Conservation (phyloP, 2,329 filamentous ascomycete genomes). For the Rhinocladiella mackenziei region DNA sequence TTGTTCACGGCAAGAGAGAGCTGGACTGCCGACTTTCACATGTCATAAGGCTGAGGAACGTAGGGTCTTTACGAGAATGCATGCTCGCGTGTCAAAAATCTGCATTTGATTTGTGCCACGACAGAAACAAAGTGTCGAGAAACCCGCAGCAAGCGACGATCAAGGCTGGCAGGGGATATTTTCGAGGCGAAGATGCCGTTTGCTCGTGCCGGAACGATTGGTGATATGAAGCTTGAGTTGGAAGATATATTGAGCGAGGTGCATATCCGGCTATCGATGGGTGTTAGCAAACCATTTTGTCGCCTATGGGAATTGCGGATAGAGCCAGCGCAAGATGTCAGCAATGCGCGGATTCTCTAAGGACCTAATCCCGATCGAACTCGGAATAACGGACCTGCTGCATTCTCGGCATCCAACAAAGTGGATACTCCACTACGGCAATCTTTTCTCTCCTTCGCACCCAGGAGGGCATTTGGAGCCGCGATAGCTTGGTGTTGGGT, state of each 20-base stretch:
- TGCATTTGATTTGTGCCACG: not conserved
- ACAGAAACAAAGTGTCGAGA: not conserved
- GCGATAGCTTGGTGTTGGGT: not conserved
- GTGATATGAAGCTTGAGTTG: constrained; percentile 1
- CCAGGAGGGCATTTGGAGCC: not conserved
- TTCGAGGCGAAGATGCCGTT: not conserved
- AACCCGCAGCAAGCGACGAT: not conserved
- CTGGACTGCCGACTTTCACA: constrained; percentile 8
- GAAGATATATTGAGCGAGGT: constrained; percentile 9
- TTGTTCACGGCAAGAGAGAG: not conserved
- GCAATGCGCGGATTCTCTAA: too few relatives aligned
- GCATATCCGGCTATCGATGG: constrained; percentile 10
- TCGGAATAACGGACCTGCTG: not conserved
- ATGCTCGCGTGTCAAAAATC: constrained; percentile 8
- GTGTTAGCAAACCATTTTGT: constrained; percentile 2
- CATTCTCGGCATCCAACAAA: too few relatives aligned
- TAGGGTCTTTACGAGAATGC: not conserved
- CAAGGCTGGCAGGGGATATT: not conserved
- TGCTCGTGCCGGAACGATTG: constrained; percentile 21
- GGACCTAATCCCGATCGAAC: not conserved
- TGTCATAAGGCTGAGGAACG: constrained; percentile 9
- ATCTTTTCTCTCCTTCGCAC: too few relatives aligned
- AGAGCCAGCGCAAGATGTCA: constrained; percentile 1
- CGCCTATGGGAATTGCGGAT: constrained; percentile 2
- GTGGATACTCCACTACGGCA: not conserved